Evolutionary conservation across 108 stramenopile genomes (phyloP), one percentile per base, ranked within the genome.

Genomic region (Pseudonitzschia multistriata): DNA sequence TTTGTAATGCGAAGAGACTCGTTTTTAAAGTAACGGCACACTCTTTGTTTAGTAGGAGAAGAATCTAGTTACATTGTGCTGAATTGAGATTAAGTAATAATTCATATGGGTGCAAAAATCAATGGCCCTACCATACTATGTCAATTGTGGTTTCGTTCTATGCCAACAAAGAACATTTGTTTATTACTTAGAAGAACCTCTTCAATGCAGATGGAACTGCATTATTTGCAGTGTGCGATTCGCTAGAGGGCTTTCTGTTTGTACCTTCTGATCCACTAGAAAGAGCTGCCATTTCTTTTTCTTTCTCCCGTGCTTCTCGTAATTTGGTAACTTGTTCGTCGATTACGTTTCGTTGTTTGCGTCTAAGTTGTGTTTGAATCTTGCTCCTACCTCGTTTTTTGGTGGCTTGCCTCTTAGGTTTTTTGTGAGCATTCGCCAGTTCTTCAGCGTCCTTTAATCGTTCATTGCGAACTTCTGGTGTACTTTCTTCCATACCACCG

Each of bases 341-440:
- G 14, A 98, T 70, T 35, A 99, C 82, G 71, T 99, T 99, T 73
- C 83, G 81, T 56, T 93, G 86, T 66, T 96, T 97, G 21, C 97
- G 85, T 63, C 85, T 68, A 42, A 99, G 79, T 75, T 97, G 92
- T 49, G 94, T 96, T 48, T 91, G 87, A 77, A 98, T 96, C 83
- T 99, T 99, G 75, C 88, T 97, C 37, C 93, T 79, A 17, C 97
- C 98, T 35, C 98, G 80, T 83, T 89, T 96, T 85, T 93, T 95
- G 28, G 94, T 89, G 80, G 96, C 92, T 70, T 93, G 83, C 81
- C 89, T 93, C 64, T 84, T 85, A 22, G 72, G 71, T 47, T 81
- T 70, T 22, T 71, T 76, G 47, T 74, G 81, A 42, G 82, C 85
- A 71, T 83, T 80, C 28, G 90, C 90, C 74, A 88, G 82, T 74